Percentiles rank a stretch among this genome's conserved stretches.
Evolutionary conservation across 1,284 basidiomycete genomes (phyloP).

Genomic region (Apiotrichum brassicae): DNA sequence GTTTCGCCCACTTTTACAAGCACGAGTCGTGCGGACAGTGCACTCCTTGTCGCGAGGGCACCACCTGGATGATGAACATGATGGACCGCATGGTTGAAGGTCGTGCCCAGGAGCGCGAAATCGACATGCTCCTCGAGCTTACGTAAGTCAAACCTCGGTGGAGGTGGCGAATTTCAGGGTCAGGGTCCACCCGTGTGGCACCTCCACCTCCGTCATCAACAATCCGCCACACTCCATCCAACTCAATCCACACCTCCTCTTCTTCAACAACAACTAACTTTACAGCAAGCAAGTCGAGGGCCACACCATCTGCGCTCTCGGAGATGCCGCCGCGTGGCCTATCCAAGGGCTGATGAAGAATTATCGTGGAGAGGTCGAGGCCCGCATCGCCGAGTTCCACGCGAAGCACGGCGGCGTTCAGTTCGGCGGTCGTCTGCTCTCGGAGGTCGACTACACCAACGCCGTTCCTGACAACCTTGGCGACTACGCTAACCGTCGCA

Average conservation of each 20-base stretch:
- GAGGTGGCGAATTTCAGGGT: background rate
- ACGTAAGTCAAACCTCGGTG: conserved; percentile 54
- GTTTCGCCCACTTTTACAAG: conserved; percentile 93
- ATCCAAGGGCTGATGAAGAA: conserved; percentile 94
- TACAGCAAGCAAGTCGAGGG: conserved; percentile 90
- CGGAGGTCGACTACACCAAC: conserved; percentile 63
- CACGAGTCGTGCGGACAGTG: conserved; percentile 99
- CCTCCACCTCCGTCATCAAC: conserved; percentile 2
- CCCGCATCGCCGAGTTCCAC: conserved; percentile 73
- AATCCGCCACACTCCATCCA: too few species aligned
- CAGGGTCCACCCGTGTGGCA: background rate
- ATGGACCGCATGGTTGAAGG: conserved; percentile 82
- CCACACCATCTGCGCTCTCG: conserved; percentile 90
- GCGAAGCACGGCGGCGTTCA: conserved; percentile 73
- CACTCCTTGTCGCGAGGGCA: conserved; percentile 92
- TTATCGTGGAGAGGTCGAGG: conserved; percentile 91
- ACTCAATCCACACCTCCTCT: too few species aligned
- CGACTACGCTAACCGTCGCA: conserved; percentile 24
- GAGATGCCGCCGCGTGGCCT: conserved; percentile 76
- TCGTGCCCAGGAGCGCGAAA: conserved; percentile 82
- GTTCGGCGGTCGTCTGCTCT: conserved; percentile 76
- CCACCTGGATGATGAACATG: conserved; percentile 98
- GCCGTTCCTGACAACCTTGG: conserved; percentile 80
- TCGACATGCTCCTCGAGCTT: conserved; percentile 91
- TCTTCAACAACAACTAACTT: conserved; percentile 19